Evolutionary conservation across 2,329 filamentous ascomycete species (phyloP).

Genomic region (Apiospora koreana): DNA sequence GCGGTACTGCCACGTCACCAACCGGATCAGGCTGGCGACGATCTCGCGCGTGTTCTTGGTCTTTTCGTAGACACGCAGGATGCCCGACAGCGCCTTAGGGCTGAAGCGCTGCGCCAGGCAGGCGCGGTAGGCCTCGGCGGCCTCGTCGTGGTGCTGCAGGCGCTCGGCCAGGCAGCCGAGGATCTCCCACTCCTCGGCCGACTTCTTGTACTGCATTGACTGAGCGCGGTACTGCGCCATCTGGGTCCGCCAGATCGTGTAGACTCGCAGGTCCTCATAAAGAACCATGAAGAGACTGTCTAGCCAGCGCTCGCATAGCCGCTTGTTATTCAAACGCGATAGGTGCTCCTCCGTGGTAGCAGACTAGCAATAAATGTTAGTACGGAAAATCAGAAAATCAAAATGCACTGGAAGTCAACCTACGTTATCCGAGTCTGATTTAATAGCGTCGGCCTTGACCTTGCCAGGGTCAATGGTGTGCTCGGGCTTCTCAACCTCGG

Average conservation of each 20-base stretch:
- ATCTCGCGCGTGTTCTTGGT: conserved; percentile 78
- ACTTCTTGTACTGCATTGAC: conserved; percentile 94
- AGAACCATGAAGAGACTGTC: conserved; percentile 99
- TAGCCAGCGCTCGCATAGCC: conserved; percentile 94
- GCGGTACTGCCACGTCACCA: conserved; percentile 97
- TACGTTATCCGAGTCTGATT: conserved; percentile 14
- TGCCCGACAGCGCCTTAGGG: conserved; percentile 85
- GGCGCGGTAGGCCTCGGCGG: conserved; percentile 87
- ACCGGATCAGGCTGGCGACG: conserved; percentile 80
- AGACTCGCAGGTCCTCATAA: conserved; percentile 95
- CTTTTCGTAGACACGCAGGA: conserved; percentile 77
- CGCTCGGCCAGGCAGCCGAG: conserved; percentile 89
- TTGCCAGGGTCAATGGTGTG: conserved; percentile 77
- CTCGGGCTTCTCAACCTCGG: conserved; percentile 71
- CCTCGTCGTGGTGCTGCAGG: conserved; percentile 88
- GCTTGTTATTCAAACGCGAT: conserved; percentile 94
- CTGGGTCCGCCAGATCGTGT: conserved; percentile 98
- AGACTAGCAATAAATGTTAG: conserved; percentile 43
- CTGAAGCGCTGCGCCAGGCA: conserved; percentile 89
- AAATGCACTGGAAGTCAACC: conserved; percentile 18
- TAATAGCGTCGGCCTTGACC: conserved; percentile 65
- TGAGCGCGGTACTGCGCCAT: conserved; percentile 95
- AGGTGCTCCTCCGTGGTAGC: conserved; percentile 71
- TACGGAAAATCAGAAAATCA: not conserved
- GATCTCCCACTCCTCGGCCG: conserved; percentile 97